phyloP scores from a whole-genome alignment of 495 filamentous ascomycete genomes.

The Lepraria neglecta region DNA sequence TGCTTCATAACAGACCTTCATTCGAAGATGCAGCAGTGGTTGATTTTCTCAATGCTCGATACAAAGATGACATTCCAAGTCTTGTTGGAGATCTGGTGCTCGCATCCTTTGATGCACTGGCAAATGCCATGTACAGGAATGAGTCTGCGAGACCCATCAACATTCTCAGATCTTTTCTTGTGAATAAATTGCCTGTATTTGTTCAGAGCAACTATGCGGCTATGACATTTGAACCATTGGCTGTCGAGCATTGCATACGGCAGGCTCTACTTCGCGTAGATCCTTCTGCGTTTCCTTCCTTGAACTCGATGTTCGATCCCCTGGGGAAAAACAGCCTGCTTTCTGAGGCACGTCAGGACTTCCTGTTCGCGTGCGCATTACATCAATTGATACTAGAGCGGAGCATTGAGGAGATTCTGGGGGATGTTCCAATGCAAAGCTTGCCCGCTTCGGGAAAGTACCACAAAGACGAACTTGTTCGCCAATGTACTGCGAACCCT shows the following conservation, averaged over 20 bases:
- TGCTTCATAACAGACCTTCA: conserved; percentile 63
- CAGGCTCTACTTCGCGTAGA: conserved; percentile 71
- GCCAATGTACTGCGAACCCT: conserved; percentile 63
- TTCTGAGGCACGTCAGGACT: conserved; percentile 83
- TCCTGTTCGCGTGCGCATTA: conserved; percentile 83
- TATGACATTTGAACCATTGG: conserved; percentile 57
- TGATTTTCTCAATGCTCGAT: conserved; percentile 74
- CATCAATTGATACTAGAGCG: conserved; percentile 73
- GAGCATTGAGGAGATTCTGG: conserved; percentile 73
- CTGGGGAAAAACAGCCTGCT: conserved; percentile 62
- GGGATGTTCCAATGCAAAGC: conserved; percentile 78
- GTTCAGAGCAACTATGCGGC: conserved; percentile 54
- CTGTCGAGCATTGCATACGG: conserved; percentile 71
- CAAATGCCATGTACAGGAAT: conserved; percentile 75
- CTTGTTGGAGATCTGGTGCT: conserved; percentile 75
- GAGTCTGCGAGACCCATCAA: conserved; percentile 66
- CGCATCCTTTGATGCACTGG: conserved; percentile 81
- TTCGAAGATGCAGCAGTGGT: conserved; percentile 75
- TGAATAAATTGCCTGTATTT: conserved; percentile 85
- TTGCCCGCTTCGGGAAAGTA: conserved; percentile 70
- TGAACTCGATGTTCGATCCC: conserved; percentile 75
- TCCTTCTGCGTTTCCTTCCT: conserved; percentile 70
- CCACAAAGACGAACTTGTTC: conserved; percentile 66
- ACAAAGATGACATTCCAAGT: conserved; percentile 70
- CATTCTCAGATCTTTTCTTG: conserved; percentile 80